Base-by-base conservation (phyloP, 2,329 filamentous ascomycete species). In the Arthrobotrys conoides region DNA sequence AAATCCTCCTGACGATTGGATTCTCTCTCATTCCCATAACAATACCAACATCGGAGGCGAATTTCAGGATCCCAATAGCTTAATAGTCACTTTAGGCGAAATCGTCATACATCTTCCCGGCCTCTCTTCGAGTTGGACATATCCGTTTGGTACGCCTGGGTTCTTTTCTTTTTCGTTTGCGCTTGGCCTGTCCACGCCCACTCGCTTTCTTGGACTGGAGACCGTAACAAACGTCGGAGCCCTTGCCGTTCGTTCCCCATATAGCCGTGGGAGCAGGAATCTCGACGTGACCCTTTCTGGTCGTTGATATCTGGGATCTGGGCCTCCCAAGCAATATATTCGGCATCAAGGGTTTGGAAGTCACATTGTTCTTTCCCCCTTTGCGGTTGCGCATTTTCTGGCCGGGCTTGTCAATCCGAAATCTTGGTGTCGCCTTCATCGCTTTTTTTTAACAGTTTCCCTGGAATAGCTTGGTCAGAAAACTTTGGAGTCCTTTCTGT, bases 161-260 rank as follows among this genome's bases (percentile, higher is more conserved):
- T 57, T 72, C 36, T 66, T 57, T 68, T 75, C 59, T 55, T 48
- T 63, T 57, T 69, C 48, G 63, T 57, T 64, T 70, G 49, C 22
- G 66, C 61, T 22, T 41, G 38, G 51, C 66, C 27, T 57, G 49
- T 38, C 48, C 22, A 9, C 46, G 46, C 12, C 46, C 46, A 24
- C 51, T 66, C 48, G 57, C 66, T 76, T 66, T 59, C 59, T 71
- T 70, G 48, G 64, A 30, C 48, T 66, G 27, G 64, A 69, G 57
- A 33, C 55, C 46, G 53, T 64, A 49, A 38, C 51, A 68, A 67
- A 75, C 68, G 63, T 72, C 75, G 75, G 75, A 78, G 68, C 63
- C 75, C 75, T 78, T 78, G 75, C 75, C 75, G 75, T 65, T 72
- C 63, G 38, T 78, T 71, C 75, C 68, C 71, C 68, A 78, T 78